phyloP scores from a whole-genome alignment of 257 asterid species.

The Schizonepeta tenuifolia region DNA sequence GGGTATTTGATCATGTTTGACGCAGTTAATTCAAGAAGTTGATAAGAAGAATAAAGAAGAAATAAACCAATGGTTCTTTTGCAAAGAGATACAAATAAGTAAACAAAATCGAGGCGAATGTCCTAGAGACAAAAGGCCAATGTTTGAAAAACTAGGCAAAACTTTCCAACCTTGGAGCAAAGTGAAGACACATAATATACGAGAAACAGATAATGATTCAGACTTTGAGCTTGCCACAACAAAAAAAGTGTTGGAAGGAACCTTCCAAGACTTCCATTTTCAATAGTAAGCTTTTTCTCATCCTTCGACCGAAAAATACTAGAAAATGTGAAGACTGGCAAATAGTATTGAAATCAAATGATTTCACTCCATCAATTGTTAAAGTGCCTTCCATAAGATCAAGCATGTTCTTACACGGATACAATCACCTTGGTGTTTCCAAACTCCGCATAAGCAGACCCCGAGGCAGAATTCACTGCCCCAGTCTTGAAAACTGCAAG shows the following conservation, averaged over 20 bases:
- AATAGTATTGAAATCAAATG: not conserved
- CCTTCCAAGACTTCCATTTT: slow-evolving; percentile 12
- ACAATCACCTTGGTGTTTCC: slow-evolving; percentile 96
- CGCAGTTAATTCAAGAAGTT: not conserved
- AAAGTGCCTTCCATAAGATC: not conserved
- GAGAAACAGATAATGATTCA: not conserved
- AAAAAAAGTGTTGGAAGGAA: slow-evolving; percentile 8
- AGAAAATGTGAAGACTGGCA: slow-evolving; percentile 1
- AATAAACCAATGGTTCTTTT: no score
- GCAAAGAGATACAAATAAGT: not conserved
- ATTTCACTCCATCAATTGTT: not conserved
- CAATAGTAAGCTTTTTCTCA: not conserved
- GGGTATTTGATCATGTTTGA: not conserved
- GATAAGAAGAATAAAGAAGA: not conserved
- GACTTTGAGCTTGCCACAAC: not conserved
- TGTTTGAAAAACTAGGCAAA: not conserved
- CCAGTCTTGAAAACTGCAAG: slow-evolving; percentile 85
- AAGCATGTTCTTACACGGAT: slow-evolving; percentile 74
- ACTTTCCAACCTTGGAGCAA: slow-evolving; percentile 19
- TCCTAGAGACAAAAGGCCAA: not conserved
- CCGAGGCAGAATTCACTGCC: slow-evolving; percentile 92
- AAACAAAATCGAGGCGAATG: not conserved
- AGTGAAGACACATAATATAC: not conserved
- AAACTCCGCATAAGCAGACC: slow-evolving; percentile 97
- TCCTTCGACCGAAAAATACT: not conserved